phyloP scores from a whole-genome alignment of 139 green algal genomes.

The Chlamydomonas sphaeroides region DNA sequence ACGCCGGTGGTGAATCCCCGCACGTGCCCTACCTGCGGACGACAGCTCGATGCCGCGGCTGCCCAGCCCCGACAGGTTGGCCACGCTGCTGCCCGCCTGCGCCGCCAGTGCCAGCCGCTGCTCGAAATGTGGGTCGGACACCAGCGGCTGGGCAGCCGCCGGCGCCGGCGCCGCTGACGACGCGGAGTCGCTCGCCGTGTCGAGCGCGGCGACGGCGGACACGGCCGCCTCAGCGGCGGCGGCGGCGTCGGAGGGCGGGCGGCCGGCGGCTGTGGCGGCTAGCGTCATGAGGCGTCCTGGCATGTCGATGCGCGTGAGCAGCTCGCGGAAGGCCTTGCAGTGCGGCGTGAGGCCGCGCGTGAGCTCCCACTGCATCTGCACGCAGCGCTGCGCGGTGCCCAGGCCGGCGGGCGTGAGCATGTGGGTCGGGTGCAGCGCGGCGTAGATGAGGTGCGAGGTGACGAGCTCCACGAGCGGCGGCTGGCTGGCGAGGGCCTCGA shows the following conservation, averaged over 20 bases:
- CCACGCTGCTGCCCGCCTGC: not conserved
- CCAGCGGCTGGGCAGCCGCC: not conserved
- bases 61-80: constrained; percentile 26
- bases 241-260: not conserved
- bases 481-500: not conserved
- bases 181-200: not conserved
- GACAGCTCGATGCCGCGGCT: constrained; percentile 7
- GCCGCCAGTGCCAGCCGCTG: constrained; percentile 14
- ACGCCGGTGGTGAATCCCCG: no score
- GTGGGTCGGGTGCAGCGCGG: not conserved
- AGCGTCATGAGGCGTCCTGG: not conserved
- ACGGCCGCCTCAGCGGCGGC: not conserved
- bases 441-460: not conserved
- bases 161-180: not conserved
- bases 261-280: not conserved
- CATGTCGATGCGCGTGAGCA: not conserved
- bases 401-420: not conserved
- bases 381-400: constrained; percentile 21
- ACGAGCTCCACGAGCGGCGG: not conserved
- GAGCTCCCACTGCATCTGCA: constrained; percentile 30
- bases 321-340: constrained; percentile 24
- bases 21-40: no score
- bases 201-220: not conserved
- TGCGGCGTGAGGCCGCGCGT: not conserved
- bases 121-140: not conserved